Base-by-base conservation (phyloP, 768 basidiomycete genomes). In the Phaffia australis region DNA sequence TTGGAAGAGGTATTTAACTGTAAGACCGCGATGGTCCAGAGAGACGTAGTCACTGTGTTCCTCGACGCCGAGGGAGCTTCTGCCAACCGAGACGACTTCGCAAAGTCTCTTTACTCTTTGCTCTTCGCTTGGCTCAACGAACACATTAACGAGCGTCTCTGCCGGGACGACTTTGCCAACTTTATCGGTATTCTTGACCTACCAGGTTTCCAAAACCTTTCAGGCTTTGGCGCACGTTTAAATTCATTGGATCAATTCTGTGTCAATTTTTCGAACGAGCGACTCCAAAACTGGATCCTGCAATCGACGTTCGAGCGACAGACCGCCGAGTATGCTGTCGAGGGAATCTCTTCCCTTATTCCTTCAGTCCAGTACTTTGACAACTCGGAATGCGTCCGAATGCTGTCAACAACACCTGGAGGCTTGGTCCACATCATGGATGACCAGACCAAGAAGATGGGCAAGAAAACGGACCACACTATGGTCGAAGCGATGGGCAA, bases 401-500 rank as follows among this genome's bases (percentile, higher is more conserved):
- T 99, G 35, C 78, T 98, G 51, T 87, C 91, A 73, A 86, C 89
- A 73, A 80, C 80, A 63, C 91, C 89, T 1, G 93, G 92, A 14
- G 95, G 95, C 1, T 80, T 99, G 42, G 85, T 97, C 62, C 90
- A 94, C 72, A 97, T 98, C 76, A 89, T 97, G 87, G 93, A 98
- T 73, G 94, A 98, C 74, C 92, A 95, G 76, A 88, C 92, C 1
- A 82, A 87, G 16, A 81, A 88, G 49, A 82, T 83, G 65, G 86
- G 84, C 67, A 93, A 91, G 78, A 92, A 93, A 83, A 93, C 86
- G 2, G 90, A 94, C 72, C 83, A 86, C 63, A 89, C 87, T 0
- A 95, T 98, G 90, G 84, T 93, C 11, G 91, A 95, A 72, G 89
- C 93, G 0, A 90, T 97, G 74, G 80, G 83, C 56, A 98, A 97